Evolutionary conservation across 2,329 filamentous ascomycete genomes (phyloP).

Genomic region (Scedosporium minutisporum): DNA sequence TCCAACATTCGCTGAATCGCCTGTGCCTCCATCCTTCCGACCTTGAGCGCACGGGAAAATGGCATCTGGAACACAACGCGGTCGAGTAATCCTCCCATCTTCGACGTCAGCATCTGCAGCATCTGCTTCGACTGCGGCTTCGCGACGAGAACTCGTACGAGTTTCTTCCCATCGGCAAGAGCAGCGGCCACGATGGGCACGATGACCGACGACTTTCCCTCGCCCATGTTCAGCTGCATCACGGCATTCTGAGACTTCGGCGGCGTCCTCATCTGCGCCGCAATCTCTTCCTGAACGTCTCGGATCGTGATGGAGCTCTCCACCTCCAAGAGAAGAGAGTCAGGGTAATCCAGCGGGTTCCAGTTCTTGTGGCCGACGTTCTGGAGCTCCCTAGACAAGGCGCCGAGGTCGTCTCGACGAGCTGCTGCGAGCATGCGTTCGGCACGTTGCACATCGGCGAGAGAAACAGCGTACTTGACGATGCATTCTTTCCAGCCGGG

Average conservation of each 20-base stretch:
- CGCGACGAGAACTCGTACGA: constrained; percentile 50
- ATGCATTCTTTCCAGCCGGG: constrained; percentile 25
- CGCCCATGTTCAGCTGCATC: constrained; percentile 63
- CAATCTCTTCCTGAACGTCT: constrained; percentile 47
- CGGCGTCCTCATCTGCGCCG: constrained; percentile 41
- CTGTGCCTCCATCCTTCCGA: constrained; percentile 20
- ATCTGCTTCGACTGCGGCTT: constrained; percentile 55
- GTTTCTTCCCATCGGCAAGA: constrained; percentile 37
- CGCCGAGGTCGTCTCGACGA: constrained; percentile 13
- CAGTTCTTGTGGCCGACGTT: constrained; percentile 49
- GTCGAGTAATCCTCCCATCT: constrained; percentile 45
- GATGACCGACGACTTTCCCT: constrained; percentile 62
- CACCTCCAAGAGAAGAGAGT: constrained; percentile 54
- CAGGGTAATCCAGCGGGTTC: constrained; percentile 40
- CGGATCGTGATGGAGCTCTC: constrained; percentile 55
- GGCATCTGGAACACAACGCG: constrained; percentile 47
- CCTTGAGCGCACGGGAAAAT: constrained; percentile 40
- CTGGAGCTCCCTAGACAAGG: constrained; percentile 29
- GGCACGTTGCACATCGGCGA: constrained; percentile 31
- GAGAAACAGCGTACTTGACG: constrained; percentile 26
- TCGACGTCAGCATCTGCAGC: constrained; percentile 41
- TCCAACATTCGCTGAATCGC: constrained; percentile 27
- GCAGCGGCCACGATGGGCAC: constrained; percentile 50
- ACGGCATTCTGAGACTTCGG: constrained; percentile 33
- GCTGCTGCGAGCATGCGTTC: constrained; percentile 24